Base-by-base conservation (phyloP, 1,284 basidiomycete species). In the Schizophyllum amplum region DNA sequence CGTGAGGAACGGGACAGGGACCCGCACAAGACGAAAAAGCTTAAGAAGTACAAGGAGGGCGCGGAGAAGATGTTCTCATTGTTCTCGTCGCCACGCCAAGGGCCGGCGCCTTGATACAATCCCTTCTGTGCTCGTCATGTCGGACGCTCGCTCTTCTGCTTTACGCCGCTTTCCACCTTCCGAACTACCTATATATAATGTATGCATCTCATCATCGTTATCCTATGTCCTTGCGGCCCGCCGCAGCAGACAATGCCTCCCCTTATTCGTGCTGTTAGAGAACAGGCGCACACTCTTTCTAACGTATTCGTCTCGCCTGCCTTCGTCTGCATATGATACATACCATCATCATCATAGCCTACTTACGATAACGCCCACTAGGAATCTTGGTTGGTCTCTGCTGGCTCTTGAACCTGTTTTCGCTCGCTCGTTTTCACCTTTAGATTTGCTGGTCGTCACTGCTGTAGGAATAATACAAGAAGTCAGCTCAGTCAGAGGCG, bases 11-110 rank as follows among this genome's bases (percentile, higher is more conserved):
- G 25, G n/a, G 55, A 46, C 13, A 9, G 24, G 15, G 48, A 50
- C 20, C 20, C 20, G 24, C 48, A 50, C 21, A 24, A 53, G 50
- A 59, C 17, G 47, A 88, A 82, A 74, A 88, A 86, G 69, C 68
- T 89, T 70, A 87, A 87, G 77, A 90, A 83, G 72, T 88, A 88
- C 72, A 90, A 89, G 71, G 83, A 88, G 68, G 86, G 84, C 58
- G 86, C 87, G 11, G 88, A 90, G 75, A 90, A 90, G 66, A 78
- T 91, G 58, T 77, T 90, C 60, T 87, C 87, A 26, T 74, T 91
- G 60, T 90, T 91, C 69, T 84, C 85, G 52, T 74, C 75, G 9
- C 73, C 75, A 56, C 75, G 33, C 33, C 33, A 42, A 42, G 33
- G 33, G 13, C 33, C 33, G n/a, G n/a, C n/a, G 11, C 33, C 33